Percentiles rank a stretch among this genome's conserved stretches.
phyloP scores from a whole-genome alignment of 306 rosid genomes.

The Lathyrus sativus region DNA sequence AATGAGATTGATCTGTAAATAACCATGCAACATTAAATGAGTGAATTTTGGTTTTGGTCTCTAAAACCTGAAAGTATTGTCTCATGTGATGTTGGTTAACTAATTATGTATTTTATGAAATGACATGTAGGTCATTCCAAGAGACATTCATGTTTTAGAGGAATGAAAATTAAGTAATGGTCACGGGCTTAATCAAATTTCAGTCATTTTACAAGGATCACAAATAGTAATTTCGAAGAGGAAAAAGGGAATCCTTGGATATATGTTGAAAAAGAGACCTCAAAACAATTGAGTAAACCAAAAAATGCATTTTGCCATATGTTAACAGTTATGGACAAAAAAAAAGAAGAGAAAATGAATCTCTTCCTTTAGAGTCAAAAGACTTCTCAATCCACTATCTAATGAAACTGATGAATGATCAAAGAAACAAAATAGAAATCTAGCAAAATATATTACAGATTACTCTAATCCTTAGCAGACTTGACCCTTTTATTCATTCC shows the following conservation, averaged over 20 bases:
- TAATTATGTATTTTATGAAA: neutral
- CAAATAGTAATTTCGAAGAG: neutral
- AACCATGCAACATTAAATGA: neutral
- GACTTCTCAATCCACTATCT: constrained; percentile 35
- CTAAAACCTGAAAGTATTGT: neutral
- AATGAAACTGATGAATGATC: constrained; percentile 35
- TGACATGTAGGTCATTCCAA: neutral
- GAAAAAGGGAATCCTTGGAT: constrained; percentile 9
- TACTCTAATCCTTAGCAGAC: constrained; percentile 42
- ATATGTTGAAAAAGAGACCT: constrained; percentile 12
- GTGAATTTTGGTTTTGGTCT: neutral
- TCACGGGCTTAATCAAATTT: neutral
- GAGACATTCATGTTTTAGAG: neutral
- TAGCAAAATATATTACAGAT: constrained; percentile 37
- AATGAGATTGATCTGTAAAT: neutral
- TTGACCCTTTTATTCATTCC: constrained; percentile 63
- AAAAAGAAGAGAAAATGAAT: neutral
- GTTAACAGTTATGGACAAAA: constrained; percentile 29
- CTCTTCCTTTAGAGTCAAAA: constrained; percentile 4
- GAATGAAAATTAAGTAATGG: neutral
- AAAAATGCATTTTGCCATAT: constrained; percentile 28
- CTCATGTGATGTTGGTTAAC: neutral
- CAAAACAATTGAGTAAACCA: constrained; percentile 19
- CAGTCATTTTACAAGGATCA: neutral
- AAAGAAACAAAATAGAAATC: constrained; percentile 24